Evolutionary conservation across 2,329 filamentous ascomycete genomes (phyloP).

Genomic region (Colletotrichum sp.): DNA sequence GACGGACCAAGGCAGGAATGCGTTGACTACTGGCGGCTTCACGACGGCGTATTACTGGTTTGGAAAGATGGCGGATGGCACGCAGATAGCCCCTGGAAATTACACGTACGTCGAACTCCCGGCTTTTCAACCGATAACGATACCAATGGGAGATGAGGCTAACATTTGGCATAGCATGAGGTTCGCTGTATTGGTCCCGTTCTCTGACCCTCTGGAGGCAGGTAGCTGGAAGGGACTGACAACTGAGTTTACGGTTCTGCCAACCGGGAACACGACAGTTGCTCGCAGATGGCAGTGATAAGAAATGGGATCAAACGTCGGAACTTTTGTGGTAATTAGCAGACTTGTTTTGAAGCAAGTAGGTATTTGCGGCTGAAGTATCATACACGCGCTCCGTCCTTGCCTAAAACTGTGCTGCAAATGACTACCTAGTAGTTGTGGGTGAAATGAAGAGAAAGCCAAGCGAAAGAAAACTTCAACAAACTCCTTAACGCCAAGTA

Average conservation of each 20-base stretch:
- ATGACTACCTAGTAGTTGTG: no score
- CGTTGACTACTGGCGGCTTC: slow-evolving; percentile 34
- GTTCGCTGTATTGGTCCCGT: slow-evolving; percentile 2
- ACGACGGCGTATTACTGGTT: slow-evolving; percentile 43
- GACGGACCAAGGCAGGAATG: slow-evolving; percentile 27
- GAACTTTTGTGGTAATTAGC: not conserved
- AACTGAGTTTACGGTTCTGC: not conserved
- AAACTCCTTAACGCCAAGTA: not conserved
- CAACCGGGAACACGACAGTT: not conserved
- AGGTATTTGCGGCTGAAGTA: not conserved
- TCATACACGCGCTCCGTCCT: not conserved
- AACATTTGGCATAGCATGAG: not conserved
- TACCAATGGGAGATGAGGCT: not conserved
- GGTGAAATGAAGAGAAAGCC: not conserved
- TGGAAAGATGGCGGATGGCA: slow-evolving; percentile 45
- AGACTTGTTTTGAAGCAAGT: not conserved
- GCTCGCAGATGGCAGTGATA: not conserved
- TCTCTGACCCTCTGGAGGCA: not conserved
- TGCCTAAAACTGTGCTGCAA: not conserved
- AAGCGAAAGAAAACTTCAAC: not conserved
- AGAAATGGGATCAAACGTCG: not conserved
- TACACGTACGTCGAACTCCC: slow-evolving; percentile 36
- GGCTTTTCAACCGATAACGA: accelerated
- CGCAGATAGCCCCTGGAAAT: slow-evolving; percentile 41
- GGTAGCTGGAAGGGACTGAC: slow-evolving; percentile 16